Conservation (phyloP, 2,329 filamentous ascomycete species). For the Epichloe uncinata region DNA sequence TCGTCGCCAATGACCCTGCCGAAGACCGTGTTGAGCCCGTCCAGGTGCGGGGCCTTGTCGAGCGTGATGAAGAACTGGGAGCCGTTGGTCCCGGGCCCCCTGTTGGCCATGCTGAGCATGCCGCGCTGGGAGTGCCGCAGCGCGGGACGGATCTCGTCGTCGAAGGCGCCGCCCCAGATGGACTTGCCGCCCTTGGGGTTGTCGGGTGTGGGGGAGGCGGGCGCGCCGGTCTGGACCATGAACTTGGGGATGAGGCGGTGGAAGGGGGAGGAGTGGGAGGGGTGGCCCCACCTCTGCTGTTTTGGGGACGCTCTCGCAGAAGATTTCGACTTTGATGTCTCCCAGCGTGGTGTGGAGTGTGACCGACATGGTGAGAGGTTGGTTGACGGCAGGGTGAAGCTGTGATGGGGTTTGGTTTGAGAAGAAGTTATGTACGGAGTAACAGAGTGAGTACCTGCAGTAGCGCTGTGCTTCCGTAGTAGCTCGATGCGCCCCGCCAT, state of each 20-base stretch:
- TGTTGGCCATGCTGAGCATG: constrained; percentile 67
- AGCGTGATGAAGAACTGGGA: constrained; percentile 75
- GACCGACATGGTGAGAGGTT: constrained; percentile 39
- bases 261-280: constrained; percentile 48
- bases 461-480: no score
- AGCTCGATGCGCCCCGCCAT: no score
- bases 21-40: constrained; percentile 76
- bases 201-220: constrained; percentile 38
- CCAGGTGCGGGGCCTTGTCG: constrained; percentile 64
- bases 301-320: constrained; percentile 88
- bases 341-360: constrained; percentile 79
- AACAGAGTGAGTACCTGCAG: no score
- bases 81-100: constrained; percentile 59
- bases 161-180: constrained; percentile 62
- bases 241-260: constrained; percentile 71
- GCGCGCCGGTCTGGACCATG: constrained; percentile 66
- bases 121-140: constrained; percentile 56
- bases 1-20: constrained; percentile 58
- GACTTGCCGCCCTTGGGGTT: constrained; percentile 57
- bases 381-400: neutral
- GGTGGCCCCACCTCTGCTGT: constrained; percentile 74
- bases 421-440: no score
- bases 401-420: neutral
- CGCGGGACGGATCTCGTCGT: constrained; percentile 65
- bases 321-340: constrained; percentile 89